Evolutionary conservation across 257 asterid genomes (phyloP).

Genomic region (Cordia subcordata): DNA sequence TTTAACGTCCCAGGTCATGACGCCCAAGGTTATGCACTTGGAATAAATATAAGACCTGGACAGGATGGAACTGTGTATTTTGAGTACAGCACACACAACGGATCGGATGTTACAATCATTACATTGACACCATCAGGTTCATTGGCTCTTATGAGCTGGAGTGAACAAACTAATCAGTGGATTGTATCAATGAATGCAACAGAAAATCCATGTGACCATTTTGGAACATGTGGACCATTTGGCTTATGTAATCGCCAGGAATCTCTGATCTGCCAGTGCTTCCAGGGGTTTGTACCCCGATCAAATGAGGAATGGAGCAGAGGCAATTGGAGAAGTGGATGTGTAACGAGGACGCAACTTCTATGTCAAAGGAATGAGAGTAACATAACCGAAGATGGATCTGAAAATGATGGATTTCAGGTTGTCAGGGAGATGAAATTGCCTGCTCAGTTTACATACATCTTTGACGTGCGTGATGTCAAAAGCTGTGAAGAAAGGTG

Average conservation of each 20-base stretch:
- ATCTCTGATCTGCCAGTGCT: constrained; percentile 17
- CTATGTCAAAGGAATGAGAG: constrained; percentile 16
- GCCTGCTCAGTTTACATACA: constrained; percentile 21
- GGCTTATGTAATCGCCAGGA: constrained; percentile 16
- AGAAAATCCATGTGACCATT: constrained; percentile 13
- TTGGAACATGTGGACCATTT: constrained; percentile 27
- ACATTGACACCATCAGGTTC: constrained; percentile 10
- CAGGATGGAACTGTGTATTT: constrained; percentile 14
- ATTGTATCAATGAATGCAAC: background rate
- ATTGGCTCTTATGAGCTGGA: constrained; percentile 5
- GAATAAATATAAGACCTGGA: constrained; percentile 7
- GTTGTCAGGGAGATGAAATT: constrained; percentile 22
- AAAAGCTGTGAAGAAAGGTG: constrained; percentile 16
- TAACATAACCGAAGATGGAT: background rate
- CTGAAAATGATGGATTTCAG: constrained; percentile 17
- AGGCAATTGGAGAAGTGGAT: constrained; percentile 33
- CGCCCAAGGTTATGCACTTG: constrained; percentile 14
- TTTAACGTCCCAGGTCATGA: too few relatives aligned
- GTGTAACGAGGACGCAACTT: constrained; percentile 16
- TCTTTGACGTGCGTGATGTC: background rate
- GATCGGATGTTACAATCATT: background rate
- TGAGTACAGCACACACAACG: background rate
- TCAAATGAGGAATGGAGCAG: constrained; percentile 15
- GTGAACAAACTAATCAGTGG: constrained; percentile 2
- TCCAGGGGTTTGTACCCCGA: constrained; percentile 23